phyloP scores from a whole-genome alignment of 2,329 filamentous ascomycete genomes.

The Colletotrichum incanum region DNA sequence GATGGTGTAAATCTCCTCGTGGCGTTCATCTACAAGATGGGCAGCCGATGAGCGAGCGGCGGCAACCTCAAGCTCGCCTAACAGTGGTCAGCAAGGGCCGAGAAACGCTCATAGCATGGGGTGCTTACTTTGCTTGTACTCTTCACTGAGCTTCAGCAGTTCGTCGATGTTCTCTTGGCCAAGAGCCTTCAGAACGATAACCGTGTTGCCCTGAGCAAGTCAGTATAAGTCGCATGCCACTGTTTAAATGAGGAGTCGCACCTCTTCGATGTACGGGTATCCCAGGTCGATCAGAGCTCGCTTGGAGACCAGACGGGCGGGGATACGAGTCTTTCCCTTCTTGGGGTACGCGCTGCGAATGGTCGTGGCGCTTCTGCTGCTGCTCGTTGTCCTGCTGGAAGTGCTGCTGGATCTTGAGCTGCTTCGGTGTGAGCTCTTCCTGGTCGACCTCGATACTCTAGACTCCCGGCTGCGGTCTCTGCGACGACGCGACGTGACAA shows the following conservation, averaged over 20 bases:
- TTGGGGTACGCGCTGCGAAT: conserved; percentile 79
- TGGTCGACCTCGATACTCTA: conserved; percentile 57
- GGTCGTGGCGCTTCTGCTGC: conserved; percentile 65
- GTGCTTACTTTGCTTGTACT: conserved; percentile 74
- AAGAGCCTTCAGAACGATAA: conserved; percentile 87
- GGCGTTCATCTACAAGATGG: conserved; percentile 65
- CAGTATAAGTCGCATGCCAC: not conserved
- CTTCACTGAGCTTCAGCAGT: conserved; percentile 85
- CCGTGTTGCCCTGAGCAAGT: conserved; percentile 76
- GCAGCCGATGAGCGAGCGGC: conserved; percentile 64
- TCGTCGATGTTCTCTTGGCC: conserved; percentile 94
- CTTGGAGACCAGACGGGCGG: conserved; percentile 83
- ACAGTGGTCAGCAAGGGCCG: conserved; percentile 24
- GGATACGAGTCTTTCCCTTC: conserved; percentile 92
- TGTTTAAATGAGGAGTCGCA: conserved; percentile 57
- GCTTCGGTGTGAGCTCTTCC: conserved; percentile 55
- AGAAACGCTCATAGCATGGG: too few relatives aligned
- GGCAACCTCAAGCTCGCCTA: conserved; percentile 62
- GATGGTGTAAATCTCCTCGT: conserved; percentile 59
- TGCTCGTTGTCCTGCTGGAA: conserved; percentile 55
- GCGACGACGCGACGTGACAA: conserved; percentile 65
- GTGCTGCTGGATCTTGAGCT: conserved; percentile 62
- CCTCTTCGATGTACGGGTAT: conserved; percentile 91
- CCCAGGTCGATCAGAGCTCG: conserved; percentile 86
- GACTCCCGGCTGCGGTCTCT: conserved; percentile 61